Evolutionary conservation across 2,329 filamentous ascomycete species (phyloP), one percentile per base, ranked within the genome.

Genomic region (Huntiella savannae): DNA sequence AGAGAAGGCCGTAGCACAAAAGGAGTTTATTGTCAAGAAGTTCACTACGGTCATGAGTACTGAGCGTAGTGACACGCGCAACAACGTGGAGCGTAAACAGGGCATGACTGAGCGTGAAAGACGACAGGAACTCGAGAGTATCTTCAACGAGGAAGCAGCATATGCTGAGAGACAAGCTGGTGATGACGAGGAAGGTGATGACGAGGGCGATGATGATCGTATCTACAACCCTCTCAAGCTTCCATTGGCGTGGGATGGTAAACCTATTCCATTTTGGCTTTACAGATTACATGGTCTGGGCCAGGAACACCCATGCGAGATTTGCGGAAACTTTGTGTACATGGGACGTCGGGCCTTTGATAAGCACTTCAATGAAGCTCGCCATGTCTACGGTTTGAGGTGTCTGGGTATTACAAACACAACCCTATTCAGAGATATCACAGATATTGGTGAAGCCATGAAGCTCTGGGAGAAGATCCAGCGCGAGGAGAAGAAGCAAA

Each of bases 251-350:
- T 98, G 92, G 92, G 91, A 98, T 54, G 91, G 92, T 55, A 98
- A 98, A 59, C 91, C 92, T 0, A 98, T 98, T 55, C 91, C 92
- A 0, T 98, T 91, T 67, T 98, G 91, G 91, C 72, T 98, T 12
- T 98, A 96, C 69, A 91, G 95, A 55, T 71, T 98, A 12, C 91
- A 98, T 58, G 91, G 91, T 1, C 67, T 98, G 19, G 91, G 91
- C 6, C 86, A 94, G 10, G 91, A 98, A 55, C 94, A 95, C 54
- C 72, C 82, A 0, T 98, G 91, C 66, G 88, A 98, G 60, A 84
- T 98, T 48, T 98, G 91, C 58, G 91, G 91, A 47, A 96, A 96
- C 62, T 95, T 86, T 57, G 86, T 95, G n/a, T 96, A 96, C 66
- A 95, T 94, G 82, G 91, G 91, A 12, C 74, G 91, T 17, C 76